These are phyloP conservation scores for Sordariomycetes sp. DNA, from an alignment of 2,329 filamentous ascomycete genomes.

Conservation along the genomic window DNA sequence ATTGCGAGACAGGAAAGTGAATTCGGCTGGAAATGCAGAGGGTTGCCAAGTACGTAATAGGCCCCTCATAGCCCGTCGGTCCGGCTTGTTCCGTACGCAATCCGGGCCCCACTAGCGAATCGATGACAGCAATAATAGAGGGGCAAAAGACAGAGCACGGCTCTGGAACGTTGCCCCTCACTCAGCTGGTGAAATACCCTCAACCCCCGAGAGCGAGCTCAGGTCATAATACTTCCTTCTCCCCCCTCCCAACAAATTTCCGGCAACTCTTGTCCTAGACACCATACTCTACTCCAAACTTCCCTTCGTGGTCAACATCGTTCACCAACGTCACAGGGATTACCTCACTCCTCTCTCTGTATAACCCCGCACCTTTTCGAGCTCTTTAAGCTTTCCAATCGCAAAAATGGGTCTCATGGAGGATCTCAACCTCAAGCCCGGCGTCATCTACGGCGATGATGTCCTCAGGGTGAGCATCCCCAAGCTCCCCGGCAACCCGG, in stretches of 20 bases:
- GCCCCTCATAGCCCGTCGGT: not conserved
- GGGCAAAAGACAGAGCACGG: not conserved
- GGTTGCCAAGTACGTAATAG: not conserved
- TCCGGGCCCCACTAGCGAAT: not conserved
- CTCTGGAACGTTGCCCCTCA: not conserved
- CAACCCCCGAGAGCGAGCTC: not conserved
- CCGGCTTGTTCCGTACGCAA: not conserved
- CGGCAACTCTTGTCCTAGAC: not conserved
- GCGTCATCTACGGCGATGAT: conserved; percentile 41
- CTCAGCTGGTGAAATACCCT: conserved; percentile 2
- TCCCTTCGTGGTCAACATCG: not conserved
- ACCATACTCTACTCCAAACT: not conserved
- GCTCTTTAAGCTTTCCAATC: not conserved
- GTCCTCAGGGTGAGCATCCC: conserved; percentile 20
- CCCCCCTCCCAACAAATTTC: not conserved
- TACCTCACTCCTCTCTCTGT: not conserved
- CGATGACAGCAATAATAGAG: not conserved
- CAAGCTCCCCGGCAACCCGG: not conserved
- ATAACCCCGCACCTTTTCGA: not conserved
- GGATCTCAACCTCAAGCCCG: conserved; percentile 32
- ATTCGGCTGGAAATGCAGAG: not conserved
- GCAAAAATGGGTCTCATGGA: conserved; percentile 3
- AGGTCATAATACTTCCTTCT: not conserved
- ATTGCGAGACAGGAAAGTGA: not conserved
- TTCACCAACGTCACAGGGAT: too few species aligned